Evolutionary conservation across 805 yeast species (phyloP).

Genomic region (Cyberlindnera euphorbiiphila): DNA sequence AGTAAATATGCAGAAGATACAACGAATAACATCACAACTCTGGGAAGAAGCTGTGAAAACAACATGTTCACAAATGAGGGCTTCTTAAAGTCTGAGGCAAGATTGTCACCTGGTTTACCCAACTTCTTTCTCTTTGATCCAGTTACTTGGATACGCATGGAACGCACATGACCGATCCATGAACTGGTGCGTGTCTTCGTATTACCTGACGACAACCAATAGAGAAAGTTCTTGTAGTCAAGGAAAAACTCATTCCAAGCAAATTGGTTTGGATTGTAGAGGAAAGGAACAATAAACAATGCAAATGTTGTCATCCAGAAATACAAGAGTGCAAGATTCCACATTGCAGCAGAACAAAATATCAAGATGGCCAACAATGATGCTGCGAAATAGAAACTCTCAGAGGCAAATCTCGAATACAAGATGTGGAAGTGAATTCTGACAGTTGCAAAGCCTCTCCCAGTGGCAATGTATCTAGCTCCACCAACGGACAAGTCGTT

Average conservation of each 20-base stretch:
- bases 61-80: slow-evolving; percentile 46
- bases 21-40: slow-evolving; percentile 32
- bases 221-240: slow-evolving; percentile 48
- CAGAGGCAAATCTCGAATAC: slow-evolving; percentile 66
- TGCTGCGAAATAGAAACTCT: slow-evolving; percentile 63
- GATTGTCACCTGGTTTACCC: slow-evolving; percentile 36
- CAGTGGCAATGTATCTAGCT: slow-evolving; percentile 78
- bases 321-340: slow-evolving; percentile 54
- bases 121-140: slow-evolving; percentile 48
- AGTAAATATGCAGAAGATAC: slow-evolving; percentile 47
- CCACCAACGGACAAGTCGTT: slow-evolving; percentile 74
- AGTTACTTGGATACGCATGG: slow-evolving; percentile 49
- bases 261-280: slow-evolving; percentile 65
- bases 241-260: slow-evolving; percentile 59
- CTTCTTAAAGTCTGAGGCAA: slow-evolving; percentile 41
- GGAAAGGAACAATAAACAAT: slow-evolving; percentile 53
- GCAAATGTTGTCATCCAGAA: slow-evolving; percentile 62
- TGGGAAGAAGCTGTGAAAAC: slow-evolving; percentile 38
- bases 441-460: slow-evolving; percentile 76
- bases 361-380: slow-evolving; percentile 47
- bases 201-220: slow-evolving; percentile 47
- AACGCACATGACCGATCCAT: slow-evolving; percentile 48
- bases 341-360: slow-evolving; percentile 56
- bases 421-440: slow-evolving; percentile 63
- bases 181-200: slow-evolving; percentile 32